Conservation (phyloP, 495 filamentous ascomycete species). For the Penicillium coprophilum region DNA sequence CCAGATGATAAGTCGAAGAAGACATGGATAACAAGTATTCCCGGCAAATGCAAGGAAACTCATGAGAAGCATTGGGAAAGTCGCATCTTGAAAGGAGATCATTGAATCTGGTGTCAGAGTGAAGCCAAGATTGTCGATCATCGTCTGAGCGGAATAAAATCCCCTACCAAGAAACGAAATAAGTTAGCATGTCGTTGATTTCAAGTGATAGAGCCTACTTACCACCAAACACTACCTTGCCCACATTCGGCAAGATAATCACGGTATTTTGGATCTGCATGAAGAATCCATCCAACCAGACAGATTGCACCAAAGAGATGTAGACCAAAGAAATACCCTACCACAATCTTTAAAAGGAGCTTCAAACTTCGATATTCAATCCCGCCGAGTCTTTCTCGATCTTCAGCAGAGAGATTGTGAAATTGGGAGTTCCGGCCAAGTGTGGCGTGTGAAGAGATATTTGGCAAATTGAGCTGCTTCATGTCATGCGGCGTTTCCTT, state of each 20-base stretch:
- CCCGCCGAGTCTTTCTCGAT: slow-evolving; percentile 60
- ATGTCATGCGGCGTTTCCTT: neutral
- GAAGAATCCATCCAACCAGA: slow-evolving; percentile 68
- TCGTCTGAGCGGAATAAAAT: slow-evolving; percentile 36
- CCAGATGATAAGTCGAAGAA: slow-evolving; percentile 81
- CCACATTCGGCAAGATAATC: slow-evolving; percentile 54
- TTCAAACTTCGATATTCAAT: slow-evolving; percentile 65
- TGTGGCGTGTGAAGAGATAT: slow-evolving; percentile 49
- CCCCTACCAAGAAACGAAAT: slow-evolving; percentile 22
- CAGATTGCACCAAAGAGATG: slow-evolving; percentile 62
- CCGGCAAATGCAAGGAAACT: slow-evolving; percentile 76
- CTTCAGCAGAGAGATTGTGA: slow-evolving; percentile 60
- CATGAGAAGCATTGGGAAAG: slow-evolving; percentile 65
- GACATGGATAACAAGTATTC: slow-evolving; percentile 79
- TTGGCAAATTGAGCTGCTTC: slow-evolving; percentile 25
- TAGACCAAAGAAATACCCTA: slow-evolving; percentile 66
- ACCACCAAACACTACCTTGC: slow-evolving; percentile 69
- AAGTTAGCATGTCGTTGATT: slow-evolving; percentile 1
- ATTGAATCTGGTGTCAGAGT: slow-evolving; percentile 84
- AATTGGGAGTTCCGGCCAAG: slow-evolving; percentile 79
- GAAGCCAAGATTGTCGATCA: slow-evolving; percentile 54
- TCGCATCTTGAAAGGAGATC: slow-evolving; percentile 70
- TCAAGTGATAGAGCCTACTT: slow-evolving; percentile 20
- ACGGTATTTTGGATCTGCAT: slow-evolving; percentile 51
- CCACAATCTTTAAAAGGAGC: slow-evolving; percentile 53